phyloP scores from a whole-genome alignment of 768 basidiomycete genomes.

The Tricholoma sp. region DNA sequence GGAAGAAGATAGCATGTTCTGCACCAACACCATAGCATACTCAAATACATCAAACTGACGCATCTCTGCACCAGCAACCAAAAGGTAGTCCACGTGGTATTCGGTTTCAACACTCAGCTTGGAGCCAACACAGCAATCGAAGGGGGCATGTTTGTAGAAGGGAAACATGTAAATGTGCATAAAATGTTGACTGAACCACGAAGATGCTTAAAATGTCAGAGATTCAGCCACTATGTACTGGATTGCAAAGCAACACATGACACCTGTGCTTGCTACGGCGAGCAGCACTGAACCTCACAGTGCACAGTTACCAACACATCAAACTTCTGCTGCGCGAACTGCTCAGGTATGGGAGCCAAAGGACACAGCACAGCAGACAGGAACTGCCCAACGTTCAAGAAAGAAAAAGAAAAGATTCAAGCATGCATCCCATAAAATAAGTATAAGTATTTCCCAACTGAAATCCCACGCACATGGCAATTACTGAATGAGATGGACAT shows the following conservation, averaged over 20 bases:
- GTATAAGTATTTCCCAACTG: too few species aligned
- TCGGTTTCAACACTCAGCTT: neutral
- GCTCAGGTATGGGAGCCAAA: too few species aligned
- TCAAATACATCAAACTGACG: neutral
- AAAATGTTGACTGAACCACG: slow-evolving; percentile 16
- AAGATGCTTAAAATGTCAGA: slow-evolving; percentile 24
- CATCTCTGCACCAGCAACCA: neutral
- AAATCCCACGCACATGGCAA: slow-evolving; percentile 4
- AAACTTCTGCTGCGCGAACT: too few species aligned
- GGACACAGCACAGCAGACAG: slow-evolving; percentile 2
- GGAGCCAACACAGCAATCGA: slow-evolving; percentile 18
- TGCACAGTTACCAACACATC: slow-evolving; percentile 8
- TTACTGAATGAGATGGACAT: neutral
- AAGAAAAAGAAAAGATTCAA: slow-evolving; percentile 4
- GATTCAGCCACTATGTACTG: slow-evolving; percentile 6
- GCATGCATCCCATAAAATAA: slow-evolving; percentile 5
- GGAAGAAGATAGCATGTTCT: slow-evolving; percentile 13
- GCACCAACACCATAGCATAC: slow-evolving; percentile 1
- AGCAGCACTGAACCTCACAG: slow-evolving; percentile 3
- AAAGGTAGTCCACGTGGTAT: neutral
- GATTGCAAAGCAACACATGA: slow-evolving; percentile 4
- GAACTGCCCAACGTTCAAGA: slow-evolving; percentile 10
- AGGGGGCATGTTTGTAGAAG: slow-evolving; percentile 14
- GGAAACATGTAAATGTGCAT: slow-evolving; percentile 6
- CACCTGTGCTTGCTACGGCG: too few species aligned